A percentile compares a stretch with the other conserved stretches of the same genome.
Evolutionary conservation across 2,329 filamentous ascomycete genomes (phyloP).

Genomic region (Didymella sp.): DNA sequence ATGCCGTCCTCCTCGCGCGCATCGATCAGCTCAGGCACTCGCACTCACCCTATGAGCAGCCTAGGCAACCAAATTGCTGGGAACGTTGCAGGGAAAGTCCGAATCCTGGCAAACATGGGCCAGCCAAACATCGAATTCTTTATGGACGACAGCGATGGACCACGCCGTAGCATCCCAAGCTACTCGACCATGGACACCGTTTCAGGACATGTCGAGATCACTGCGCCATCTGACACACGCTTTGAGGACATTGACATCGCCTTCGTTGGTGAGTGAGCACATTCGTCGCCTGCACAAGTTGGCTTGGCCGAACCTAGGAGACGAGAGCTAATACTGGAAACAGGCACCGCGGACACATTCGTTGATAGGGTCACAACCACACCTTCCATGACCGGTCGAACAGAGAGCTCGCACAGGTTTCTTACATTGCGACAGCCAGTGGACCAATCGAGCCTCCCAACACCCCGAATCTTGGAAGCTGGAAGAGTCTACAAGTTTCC

Average conservation of each 20-base stretch:
- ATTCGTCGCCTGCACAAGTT: constrained; percentile 3
- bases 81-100: constrained; percentile 37
- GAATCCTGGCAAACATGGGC: constrained; percentile 41
- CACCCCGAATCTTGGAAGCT: constrained; percentile 61
- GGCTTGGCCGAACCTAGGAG: neutral
- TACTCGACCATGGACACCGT: constrained; percentile 66
- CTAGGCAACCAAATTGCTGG: constrained; percentile 41
- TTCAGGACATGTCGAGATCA: constrained; percentile 61
- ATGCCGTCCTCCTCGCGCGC: constrained; percentile 33
- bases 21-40: constrained; percentile 24
- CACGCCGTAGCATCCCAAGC: constrained; percentile 48
- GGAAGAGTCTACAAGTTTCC: constrained; percentile 65
- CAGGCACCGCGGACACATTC: constrained; percentile 59
- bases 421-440: constrained; percentile 68
- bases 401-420: constrained; percentile 66
- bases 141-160: constrained; percentile 45
- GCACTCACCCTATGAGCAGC: constrained; percentile 39
- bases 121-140: constrained; percentile 55
- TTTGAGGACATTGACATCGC: constrained; percentile 67
- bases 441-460: constrained; percentile 59
- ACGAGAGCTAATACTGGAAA: constrained; percentile 21
- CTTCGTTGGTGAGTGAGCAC: constrained; percentile 59
- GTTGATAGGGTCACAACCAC: constrained; percentile 63
- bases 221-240: constrained; percentile 58
- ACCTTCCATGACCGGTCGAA: constrained; percentile 60